Base-by-base conservation (phyloP, 768 basidiomycete genomes). In the Boletus pseudopeckii region DNA sequence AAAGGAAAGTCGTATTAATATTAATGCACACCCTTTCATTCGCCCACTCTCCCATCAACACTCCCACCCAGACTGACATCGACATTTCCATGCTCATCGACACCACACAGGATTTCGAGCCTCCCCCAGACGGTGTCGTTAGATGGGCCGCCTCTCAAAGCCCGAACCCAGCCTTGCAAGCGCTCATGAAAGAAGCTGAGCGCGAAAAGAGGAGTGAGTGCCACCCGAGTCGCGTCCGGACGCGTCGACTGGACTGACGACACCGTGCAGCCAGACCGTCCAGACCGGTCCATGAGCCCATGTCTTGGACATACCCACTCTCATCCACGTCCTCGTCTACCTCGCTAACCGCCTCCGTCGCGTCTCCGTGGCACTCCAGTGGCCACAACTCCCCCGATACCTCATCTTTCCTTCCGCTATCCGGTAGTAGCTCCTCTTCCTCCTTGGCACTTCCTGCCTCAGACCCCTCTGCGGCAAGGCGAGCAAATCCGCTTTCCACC, bases 141-240 rank as follows among this genome's bases (percentile, higher is more conserved):
- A 49, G 42, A 20, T 68, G 66, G 67, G 67, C 63, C 1, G 60
- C 67, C 7, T 67, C 66, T 0, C 66, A 68, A 33, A 56, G 53
- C 40, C 48, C 64, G 1, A 62, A 59, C 10, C 67, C 64, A 6
- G 67, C 59, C 0, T 43, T 69, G 26, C 64, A 56, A 17, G 63
- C 58, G 0, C 64, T 68, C 50, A 64, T 68, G 36, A 56, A 32
- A 15, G 67, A 68, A 45, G 66, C 64, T 4, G 67, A 68, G 36
- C 58, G 52, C 53, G 66, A 68, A 43, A 66, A 42, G 34, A 59
- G 18, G 33, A 48, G 66, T 68, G 46, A 42, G 64, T 58, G 6
- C 43, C 40, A 1, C 30, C 13, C 41, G 3, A 13, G 13, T 47
- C 57, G 34, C 33, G 51, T 53, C 38, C 2, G 11, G 20, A 24